These are phyloP conservation scores for Beauveria rudraprayagi DNA, from an alignment of 2,329 filamentous ascomycete species.

Conservation along the genomic window DNA sequence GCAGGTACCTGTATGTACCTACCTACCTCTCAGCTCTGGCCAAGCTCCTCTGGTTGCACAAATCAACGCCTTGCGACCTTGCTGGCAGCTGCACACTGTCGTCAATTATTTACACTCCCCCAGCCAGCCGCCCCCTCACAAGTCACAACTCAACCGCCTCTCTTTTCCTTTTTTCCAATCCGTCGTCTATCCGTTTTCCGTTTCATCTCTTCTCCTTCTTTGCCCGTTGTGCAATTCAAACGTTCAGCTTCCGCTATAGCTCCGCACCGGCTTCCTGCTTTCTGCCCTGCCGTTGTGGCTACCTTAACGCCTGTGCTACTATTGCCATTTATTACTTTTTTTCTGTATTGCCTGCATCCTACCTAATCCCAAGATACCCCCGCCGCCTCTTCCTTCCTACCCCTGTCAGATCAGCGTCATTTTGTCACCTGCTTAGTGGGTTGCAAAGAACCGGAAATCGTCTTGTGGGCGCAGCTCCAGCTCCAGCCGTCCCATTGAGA, in stretches of 20 bases:
- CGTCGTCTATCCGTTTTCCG: neutral
- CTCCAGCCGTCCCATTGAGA: slow-evolving; percentile 6
- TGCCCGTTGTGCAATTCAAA: neutral
- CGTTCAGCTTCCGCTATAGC: neutral
- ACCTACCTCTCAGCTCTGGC: no score
- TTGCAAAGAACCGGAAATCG: neutral
- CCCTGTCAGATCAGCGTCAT: slow-evolving; percentile 9
- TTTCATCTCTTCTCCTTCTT: neutral
- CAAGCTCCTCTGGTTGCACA: no score
- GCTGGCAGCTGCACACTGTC: no score
- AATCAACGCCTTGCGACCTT: no score
- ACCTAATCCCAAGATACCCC: slow-evolving; percentile 6
- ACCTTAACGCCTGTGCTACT: slow-evolving; percentile 9
- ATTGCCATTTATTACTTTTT: slow-evolving; percentile 5
- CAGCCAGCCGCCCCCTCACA: no score
- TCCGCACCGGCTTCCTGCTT: neutral
- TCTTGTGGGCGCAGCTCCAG: neutral
- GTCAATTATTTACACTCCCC: no score
- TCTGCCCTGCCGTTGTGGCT: neutral
- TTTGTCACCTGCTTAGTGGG: neutral
- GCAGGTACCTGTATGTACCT: no score
- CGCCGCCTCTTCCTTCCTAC: neutral
- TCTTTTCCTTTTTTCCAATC: no score
- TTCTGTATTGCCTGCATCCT: neutral
- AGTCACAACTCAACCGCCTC: no score